These are phyloP conservation scores for Thyridium curvatum DNA, from an alignment of 2,329 filamentous ascomycete genomes.

Conservation along the genomic window DNA sequence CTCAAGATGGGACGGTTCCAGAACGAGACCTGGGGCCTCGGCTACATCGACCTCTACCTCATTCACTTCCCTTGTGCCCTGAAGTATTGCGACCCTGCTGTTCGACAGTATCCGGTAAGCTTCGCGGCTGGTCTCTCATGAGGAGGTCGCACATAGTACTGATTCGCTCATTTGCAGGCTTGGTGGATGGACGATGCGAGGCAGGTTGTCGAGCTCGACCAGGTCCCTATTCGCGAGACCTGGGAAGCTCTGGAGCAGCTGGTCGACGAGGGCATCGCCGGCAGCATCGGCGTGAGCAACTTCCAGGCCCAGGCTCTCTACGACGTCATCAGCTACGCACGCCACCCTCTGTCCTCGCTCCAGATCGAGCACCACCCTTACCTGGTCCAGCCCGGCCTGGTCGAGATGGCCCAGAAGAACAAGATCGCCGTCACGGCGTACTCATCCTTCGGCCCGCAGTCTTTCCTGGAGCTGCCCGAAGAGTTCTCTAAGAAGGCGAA, in stretches of 20 bases:
- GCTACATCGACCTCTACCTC: constrained; percentile 64
- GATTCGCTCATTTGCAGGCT: no score
- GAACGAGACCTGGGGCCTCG: constrained; percentile 54
- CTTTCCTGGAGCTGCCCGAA: constrained; percentile 45
- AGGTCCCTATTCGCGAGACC: constrained; percentile 60
- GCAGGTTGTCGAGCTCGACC: no score
- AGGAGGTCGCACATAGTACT: no score
- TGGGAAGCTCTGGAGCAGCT: constrained; percentile 76
- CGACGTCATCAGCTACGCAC: constrained; percentile 73
- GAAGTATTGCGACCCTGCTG: constrained; percentile 68
- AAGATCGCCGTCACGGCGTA: constrained; percentile 75
- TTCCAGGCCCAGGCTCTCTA: constrained; percentile 74
- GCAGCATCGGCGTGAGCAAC: constrained; percentile 76
- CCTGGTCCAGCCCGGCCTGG: constrained; percentile 67
- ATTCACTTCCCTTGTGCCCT: constrained; percentile 54
- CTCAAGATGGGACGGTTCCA: constrained; percentile 53
- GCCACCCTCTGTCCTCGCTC: constrained; percentile 66
- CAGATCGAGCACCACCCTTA: constrained; percentile 92
- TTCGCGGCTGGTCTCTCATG: no score
- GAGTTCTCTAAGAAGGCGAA: constrained; percentile 68
- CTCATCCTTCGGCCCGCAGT: constrained; percentile 74
- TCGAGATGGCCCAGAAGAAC: constrained; percentile 63
- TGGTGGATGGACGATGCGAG: no score
- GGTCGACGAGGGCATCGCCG: constrained; percentile 61
- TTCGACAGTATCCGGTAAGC: constrained; percentile 16